A percentile compares a stretch with the other conserved stretches of the same genome.
Conservation (phyloP, 495 filamentous ascomycete genomes). For the Chaetomium fimeti region DNA sequence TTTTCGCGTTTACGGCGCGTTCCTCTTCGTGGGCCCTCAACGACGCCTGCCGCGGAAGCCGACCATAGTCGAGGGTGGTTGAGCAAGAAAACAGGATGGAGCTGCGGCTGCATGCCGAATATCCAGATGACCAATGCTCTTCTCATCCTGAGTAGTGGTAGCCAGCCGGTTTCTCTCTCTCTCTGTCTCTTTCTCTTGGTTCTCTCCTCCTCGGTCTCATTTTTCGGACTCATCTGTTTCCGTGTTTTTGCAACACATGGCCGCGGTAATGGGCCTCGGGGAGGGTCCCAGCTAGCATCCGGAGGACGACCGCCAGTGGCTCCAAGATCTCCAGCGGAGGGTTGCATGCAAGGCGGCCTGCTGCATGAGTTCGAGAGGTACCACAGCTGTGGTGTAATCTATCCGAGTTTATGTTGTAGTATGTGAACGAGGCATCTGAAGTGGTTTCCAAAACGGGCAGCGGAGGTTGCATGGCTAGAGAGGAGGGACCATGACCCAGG, state of each 20-base stretch:
- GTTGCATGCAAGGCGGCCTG: constrained; percentile 27
- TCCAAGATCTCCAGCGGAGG: constrained; percentile 8
- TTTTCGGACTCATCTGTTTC: constrained; percentile 10
- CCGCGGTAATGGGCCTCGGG: constrained; percentile 22
- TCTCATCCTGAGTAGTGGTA: not conserved
- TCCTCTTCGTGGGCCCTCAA: not conserved
- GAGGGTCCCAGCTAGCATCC: constrained; percentile 25
- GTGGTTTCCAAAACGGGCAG: not conserved
- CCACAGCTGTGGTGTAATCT: constrained; percentile 27
- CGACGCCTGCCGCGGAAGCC: constrained; percentile 6
- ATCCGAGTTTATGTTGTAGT: constrained; percentile 3
- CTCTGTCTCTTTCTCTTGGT: not conserved
- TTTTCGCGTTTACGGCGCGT: not conserved
- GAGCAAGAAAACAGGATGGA: not conserved
- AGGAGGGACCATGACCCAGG: not conserved
- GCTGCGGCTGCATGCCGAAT: not conserved
- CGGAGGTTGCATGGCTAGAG: not conserved
- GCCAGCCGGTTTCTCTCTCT: not conserved
- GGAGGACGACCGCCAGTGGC: constrained; percentile 27
- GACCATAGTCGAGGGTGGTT: not conserved
- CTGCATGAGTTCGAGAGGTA: constrained; percentile 23
- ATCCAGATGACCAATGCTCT: not conserved
- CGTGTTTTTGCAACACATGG: constrained; percentile 15
- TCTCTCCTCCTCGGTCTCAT: not conserved
- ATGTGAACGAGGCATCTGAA: constrained; percentile 5